Base-by-base conservation (phyloP, 2,329 filamentous ascomycete genomes). In the Fusarium ramigenum region DNA sequence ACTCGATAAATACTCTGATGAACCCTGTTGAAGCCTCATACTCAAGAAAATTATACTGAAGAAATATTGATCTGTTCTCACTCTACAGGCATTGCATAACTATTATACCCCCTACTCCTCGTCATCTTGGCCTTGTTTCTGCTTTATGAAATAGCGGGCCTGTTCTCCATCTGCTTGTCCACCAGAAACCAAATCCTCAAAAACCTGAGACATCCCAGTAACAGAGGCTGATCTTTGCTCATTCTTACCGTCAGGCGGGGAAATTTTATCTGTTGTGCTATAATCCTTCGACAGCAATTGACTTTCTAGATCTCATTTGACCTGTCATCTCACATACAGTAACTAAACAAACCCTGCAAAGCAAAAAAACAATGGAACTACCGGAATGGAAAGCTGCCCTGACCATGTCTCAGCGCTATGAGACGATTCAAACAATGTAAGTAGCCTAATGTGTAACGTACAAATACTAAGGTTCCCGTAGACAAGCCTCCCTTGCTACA, bases 341-440 rank as follows among this genome's bases (percentile, higher is more conserved):
- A 23, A 14, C 30, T 58, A 21, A 19, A 52, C 25, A 57, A 53
- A 49, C 52, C 42, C 46, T 46, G 60, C 56, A 63, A 30, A 47
- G 44, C 25, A 19, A 28, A 28, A 28, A 30, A 47, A 73, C 65
- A n/a, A 58, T 74, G 21, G 25, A 69, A 16, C 30, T 69, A 25
- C 65, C 70, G 7, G 79, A 80, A 39, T 92, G 90, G 90, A 87
- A 84, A 75, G 78, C 79, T 28, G 80, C 82, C 6, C 80, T 92
- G 65, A 86, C 87, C 15, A 90, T 90, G 40, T 85, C 87, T 18
- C 87, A 91, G 60, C 86, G 92, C 63, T 90, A 92, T 79, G 87
- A 88, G 62, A 88, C 86, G 66, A 90, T 93, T 57, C 86, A 92
- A 73, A 87, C 84, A 65, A 79, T 83, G 82, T 82, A 75, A 70